Percentiles rank a stretch among this genome's conserved stretches.
Conservation (phyloP, 306 rosid genomes). For the Dryas octopetala region DNA sequence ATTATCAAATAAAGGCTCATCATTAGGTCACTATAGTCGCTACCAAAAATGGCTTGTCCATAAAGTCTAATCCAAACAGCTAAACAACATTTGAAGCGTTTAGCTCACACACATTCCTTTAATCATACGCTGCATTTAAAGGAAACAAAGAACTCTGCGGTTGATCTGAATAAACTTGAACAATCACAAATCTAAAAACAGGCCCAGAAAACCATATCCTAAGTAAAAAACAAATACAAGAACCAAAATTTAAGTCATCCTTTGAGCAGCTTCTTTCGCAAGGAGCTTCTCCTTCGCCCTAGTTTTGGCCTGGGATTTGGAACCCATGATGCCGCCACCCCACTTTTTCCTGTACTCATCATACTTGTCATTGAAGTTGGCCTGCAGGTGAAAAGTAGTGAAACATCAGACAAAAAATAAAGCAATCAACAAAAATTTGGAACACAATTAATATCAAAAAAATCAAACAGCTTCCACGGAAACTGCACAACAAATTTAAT, state of each 20-base stretch:
- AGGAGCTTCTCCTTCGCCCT: slow-evolving; percentile 68
- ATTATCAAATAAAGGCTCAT: background rate
- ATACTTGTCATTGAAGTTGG: slow-evolving; percentile 82
- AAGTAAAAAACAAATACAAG: background rate
- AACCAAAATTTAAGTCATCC: slow-evolving; percentile 43
- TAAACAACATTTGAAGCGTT: slow-evolving; percentile 6
- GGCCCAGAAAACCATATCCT: background rate
- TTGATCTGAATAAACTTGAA: background rate
- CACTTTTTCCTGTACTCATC: slow-evolving; percentile 80
- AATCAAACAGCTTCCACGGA: background rate
- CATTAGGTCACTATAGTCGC: background rate
- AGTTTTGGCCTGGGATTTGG: slow-evolving; percentile 81
- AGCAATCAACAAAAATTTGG: background rate
- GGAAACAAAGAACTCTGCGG: slow-evolving; percentile 14
- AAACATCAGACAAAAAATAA: background rate
- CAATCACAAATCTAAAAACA: background rate
- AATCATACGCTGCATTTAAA: background rate
- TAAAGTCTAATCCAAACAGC: slow-evolving; percentile 2
- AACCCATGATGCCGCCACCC: slow-evolving; percentile 92
- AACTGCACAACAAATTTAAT: background rate
- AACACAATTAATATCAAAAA: background rate
- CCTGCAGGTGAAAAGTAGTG: slow-evolving; percentile 36
- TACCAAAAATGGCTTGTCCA: background rate
- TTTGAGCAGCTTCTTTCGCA: slow-evolving; percentile 84
- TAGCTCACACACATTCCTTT: background rate